phyloP scores from a whole-genome alignment of 805 yeast genomes.

The Candida sithepensis region DNA sequence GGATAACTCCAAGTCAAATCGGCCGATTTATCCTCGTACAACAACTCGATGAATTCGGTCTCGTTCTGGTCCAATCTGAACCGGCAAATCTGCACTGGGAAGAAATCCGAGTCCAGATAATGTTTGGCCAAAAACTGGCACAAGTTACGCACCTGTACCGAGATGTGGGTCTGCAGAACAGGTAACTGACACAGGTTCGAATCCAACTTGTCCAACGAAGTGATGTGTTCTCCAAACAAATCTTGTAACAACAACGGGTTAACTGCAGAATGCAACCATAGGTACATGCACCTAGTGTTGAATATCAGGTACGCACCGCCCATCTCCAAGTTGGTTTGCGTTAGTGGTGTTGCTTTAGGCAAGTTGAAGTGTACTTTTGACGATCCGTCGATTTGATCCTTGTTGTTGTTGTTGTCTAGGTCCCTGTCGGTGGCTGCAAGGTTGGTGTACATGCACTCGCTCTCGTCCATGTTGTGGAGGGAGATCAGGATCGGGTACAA shows the following conservation, averaged over 20 bases:
- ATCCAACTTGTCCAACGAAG: slow-evolving; percentile 42
- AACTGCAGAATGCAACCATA: slow-evolving; percentile 70
- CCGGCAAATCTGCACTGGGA: slow-evolving; percentile 58
- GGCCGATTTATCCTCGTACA: slow-evolving; percentile 70
- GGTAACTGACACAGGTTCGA: slow-evolving; percentile 62
- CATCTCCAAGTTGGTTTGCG: slow-evolving; percentile 39
- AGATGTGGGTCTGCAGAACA: slow-evolving; percentile 61
- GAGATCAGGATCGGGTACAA: slow-evolving; percentile 81
- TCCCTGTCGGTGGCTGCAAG: no score
- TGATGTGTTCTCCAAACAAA: slow-evolving; percentile 58
- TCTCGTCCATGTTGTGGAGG: slow-evolving; percentile 58
- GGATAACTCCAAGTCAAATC: slow-evolving; percentile 54
- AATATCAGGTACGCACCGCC: slow-evolving; percentile 80
- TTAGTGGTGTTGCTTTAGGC: slow-evolving; percentile 48
- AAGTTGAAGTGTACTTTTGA: slow-evolving; percentile 40
- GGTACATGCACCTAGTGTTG: slow-evolving; percentile 54
- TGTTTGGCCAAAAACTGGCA: slow-evolving; percentile 49
- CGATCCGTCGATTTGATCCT: slow-evolving; percentile 34
- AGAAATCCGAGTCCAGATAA: slow-evolving; percentile 34
- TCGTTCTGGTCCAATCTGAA: slow-evolving; percentile 63
- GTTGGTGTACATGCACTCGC: slow-evolving; percentile 54
- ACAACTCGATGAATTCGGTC: slow-evolving; percentile 48
- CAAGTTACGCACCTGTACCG: slow-evolving; percentile 62
- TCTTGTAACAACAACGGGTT: slow-evolving; percentile 67
- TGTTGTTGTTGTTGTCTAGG: no score